Conservation (phyloP, 108 stramenopile genomes). For the Schizochytrium sp. region DNA sequence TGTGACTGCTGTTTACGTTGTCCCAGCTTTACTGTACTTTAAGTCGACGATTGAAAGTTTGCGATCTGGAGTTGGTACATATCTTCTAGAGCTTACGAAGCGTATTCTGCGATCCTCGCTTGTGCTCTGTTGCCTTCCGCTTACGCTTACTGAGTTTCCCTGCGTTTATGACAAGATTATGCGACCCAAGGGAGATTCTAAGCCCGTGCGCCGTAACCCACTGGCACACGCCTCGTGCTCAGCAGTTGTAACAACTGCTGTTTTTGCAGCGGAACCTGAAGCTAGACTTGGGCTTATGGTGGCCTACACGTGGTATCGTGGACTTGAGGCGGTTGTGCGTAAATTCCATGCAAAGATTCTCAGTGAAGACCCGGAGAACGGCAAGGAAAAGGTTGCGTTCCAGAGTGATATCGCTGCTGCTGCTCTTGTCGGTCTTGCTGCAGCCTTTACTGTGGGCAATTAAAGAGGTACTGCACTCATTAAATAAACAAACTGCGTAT, state of each 20-base stretch:
- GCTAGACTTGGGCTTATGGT: neutral
- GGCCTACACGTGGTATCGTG: slow-evolving; percentile 36
- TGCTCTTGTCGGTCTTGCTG: too few relatives aligned
- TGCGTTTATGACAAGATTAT: slow-evolving; percentile 40
- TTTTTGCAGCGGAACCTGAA: slow-evolving; percentile 43
- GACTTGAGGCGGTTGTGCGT: neutral
- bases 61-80: neutral
- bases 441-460: too few relatives aligned
- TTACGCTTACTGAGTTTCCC: slow-evolving; percentile 29
- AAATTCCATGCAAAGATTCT: neutral
- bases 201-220: neutral
- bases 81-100: neutral
- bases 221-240: neutral
- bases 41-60: neutral
- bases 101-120: slow-evolving; percentile 40
- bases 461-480: too few relatives aligned
- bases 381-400: too few relatives aligned
- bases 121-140: slow-evolving; percentile 20
- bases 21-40: neutral
- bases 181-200: neutral
- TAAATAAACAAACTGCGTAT: too few relatives aligned
- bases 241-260: neutral
- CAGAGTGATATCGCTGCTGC: too few relatives aligned
- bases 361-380: too few relatives aligned
- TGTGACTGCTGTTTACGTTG: slow-evolving; percentile 11